Conservation (phyloP, 352 stramenopile genomes). For the Pythium coloratum region DNA sequence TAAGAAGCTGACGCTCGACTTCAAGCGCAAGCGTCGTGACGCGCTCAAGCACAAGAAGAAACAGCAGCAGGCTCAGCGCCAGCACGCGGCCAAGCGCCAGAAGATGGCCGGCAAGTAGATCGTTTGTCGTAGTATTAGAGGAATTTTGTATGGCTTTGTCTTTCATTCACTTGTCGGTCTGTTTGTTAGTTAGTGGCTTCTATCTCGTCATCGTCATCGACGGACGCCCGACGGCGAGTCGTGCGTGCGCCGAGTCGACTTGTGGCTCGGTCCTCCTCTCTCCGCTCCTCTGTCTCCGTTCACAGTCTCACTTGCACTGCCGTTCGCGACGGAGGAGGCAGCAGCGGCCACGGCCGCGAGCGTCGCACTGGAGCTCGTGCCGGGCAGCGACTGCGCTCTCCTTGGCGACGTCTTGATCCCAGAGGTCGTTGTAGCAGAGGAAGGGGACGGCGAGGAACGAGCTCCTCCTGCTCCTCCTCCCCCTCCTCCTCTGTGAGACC, state of each 20-base stretch:
- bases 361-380: constrained; percentile 1
- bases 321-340: not conserved
- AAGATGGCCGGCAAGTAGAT: constrained; percentile 20
- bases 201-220: not conserved
- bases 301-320: not conserved
- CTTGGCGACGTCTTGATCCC: constrained; percentile 26
- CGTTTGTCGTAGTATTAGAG: not conserved
- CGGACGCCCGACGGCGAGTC: not conserved
- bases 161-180: not conserved
- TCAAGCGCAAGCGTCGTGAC: constrained; percentile 78
- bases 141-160: not conserved
- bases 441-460: too few species aligned
- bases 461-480: too few species aligned
- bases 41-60: constrained; percentile 78
- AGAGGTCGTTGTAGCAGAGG: constrained; percentile 8
- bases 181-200: not conserved
- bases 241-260: not conserved
- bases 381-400: constrained; percentile 26
- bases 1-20: constrained; percentile 80
- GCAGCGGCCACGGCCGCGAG: constrained; percentile 11
- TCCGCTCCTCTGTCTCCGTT: not conserved
- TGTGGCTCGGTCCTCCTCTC: not conserved
- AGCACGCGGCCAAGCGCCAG: constrained; percentile 39
- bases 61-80: constrained; percentile 42
- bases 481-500: not conserved